Evolutionary conservation across 164 flowering plant species (phyloP), one percentile per base, ranked within the genome.

Genomic region (Chloranthus sessilifolius): DNA sequence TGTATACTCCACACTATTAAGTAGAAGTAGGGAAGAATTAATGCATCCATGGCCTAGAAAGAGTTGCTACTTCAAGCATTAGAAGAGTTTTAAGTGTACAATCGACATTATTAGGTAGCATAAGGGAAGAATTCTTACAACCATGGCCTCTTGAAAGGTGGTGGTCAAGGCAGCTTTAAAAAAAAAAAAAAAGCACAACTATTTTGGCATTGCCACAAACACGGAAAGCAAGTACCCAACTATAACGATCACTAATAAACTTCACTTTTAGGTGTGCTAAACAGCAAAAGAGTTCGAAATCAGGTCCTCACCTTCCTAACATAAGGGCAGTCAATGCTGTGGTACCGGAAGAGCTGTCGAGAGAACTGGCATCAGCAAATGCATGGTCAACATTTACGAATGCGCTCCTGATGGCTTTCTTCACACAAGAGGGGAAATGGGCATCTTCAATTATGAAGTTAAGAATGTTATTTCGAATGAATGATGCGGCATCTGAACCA

Each of bases 321-420:
- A 80, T 63, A 47, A 91, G 73, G 33, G 88, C 83, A 58, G 95
- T 74, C 30, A 91, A 62, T n/a, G 88, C 98, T 19, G 98, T 91
- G 20, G 98, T 91, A 51, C 98, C 96, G 43, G 98, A 91, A 19
- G 98, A 80, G 36, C 67, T 82, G 61, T 91, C 96, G 4, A 85
- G 74, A 37, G 82, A 69, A 62, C 53, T 55, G 22, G 69, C 68
- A 69, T 91, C 92, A 5, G 95, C 95, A 76, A 88, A 83, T 27
- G 84, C 95, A 69, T 80, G 70, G 63, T 91, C 98, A 49, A 82
- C 84, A 60, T 68, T 80, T 24, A 76, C 37, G 66, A 74, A 91
- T 24, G 96, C 98, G 68, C 74, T 83, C 58, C 56, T 78, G 16
- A 91, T 60, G 28, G 98, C 96, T 55, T 79, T 79, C 55, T 80